Evolutionary conservation across 1,284 basidiomycete species (phyloP).

Genomic region (Bothia castanella): DNA sequence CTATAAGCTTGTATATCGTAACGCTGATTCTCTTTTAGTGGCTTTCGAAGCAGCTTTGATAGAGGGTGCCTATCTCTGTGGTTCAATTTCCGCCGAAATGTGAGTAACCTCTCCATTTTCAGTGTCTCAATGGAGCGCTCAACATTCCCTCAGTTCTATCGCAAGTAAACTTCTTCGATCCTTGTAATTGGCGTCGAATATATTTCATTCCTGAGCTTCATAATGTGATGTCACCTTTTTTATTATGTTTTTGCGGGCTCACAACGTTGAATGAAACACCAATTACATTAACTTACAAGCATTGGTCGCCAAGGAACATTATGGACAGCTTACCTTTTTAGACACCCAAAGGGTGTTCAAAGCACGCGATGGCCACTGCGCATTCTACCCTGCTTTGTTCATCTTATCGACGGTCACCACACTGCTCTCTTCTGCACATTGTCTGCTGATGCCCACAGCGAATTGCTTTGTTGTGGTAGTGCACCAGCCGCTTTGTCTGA

Average conservation of each 20-base stretch:
- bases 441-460: conserved; percentile 7
- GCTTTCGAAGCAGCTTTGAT: conserved; percentile 82
- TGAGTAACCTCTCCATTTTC: conserved; percentile 39
- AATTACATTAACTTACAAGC: not conserved
- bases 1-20: conserved; percentile 8
- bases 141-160: conserved; percentile 56
- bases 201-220: conserved; percentile 14
- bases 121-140: conserved; percentile 12
- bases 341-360: conserved; percentile 4
- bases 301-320: conserved; percentile 6
- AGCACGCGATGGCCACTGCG: conserved; percentile 1
- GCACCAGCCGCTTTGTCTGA: conserved; percentile 22
- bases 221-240: conserved; percentile 28
- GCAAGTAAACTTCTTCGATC: conserved; percentile 42
- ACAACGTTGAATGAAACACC: conserved; percentile 10
- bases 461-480: conserved; percentile 12
- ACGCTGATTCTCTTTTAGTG: conserved; percentile 42
- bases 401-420: conserved; percentile 12
- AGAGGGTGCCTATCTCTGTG: conserved; percentile 80
- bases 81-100: conserved; percentile 87
- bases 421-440: not conserved
- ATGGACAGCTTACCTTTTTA: conserved; percentile 16
- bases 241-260: conserved; percentile 14
- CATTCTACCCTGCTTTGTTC: conserved; percentile 23
- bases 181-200: conserved; percentile 12